These are phyloP conservation scores for Tylopilus plumbeoviolaceoides DNA, from an alignment of 768 basidiomycete species.

Conservation along the genomic window DNA sequence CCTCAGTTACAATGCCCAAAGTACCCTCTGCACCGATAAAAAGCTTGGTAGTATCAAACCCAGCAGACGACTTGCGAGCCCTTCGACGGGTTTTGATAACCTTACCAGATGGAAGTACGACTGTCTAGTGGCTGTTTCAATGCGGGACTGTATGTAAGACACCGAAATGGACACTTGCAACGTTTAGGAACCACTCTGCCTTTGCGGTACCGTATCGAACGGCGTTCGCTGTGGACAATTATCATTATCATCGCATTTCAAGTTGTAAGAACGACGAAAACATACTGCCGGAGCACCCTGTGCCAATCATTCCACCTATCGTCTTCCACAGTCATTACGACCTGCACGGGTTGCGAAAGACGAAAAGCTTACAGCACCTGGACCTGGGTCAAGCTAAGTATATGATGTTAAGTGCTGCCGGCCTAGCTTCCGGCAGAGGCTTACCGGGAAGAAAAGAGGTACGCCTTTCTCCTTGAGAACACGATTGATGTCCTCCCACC, in stretches of 20 bases:
- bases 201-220: constrained; percentile 86
- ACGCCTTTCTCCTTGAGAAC: constrained; percentile 64
- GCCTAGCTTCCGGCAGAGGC: constrained; percentile 12
- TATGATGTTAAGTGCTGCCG: neutral
- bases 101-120: constrained; percentile 79
- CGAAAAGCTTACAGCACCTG: constrained; percentile 51
- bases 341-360: neutral
- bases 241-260: neutral
- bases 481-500: constrained; percentile 77
- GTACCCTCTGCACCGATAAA: constrained; percentile 93
- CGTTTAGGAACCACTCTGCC: constrained; percentile 83
- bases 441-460: constrained; percentile 83
- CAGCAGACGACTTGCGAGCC: constrained; percentile 81
- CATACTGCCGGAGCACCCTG: constrained; percentile 81
- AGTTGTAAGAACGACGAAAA: constrained; percentile 9
- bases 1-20: constrained; percentile 86
- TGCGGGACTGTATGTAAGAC: neutral
- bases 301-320: constrained; percentile 87
- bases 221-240: constrained; percentile 54
- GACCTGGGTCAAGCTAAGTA: constrained; percentile 63
- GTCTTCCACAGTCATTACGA: constrained; percentile 41
- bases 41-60: constrained; percentile 82
- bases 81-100: constrained; percentile 82
- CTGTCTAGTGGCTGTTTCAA: constrained; percentile 48
- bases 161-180: constrained; percentile 41